Percentiles rank a stretch among this genome's conserved stretches.
Conservation (phyloP, 2,329 filamentous ascomycete genomes). For the Hypomyces rosellus region DNA sequence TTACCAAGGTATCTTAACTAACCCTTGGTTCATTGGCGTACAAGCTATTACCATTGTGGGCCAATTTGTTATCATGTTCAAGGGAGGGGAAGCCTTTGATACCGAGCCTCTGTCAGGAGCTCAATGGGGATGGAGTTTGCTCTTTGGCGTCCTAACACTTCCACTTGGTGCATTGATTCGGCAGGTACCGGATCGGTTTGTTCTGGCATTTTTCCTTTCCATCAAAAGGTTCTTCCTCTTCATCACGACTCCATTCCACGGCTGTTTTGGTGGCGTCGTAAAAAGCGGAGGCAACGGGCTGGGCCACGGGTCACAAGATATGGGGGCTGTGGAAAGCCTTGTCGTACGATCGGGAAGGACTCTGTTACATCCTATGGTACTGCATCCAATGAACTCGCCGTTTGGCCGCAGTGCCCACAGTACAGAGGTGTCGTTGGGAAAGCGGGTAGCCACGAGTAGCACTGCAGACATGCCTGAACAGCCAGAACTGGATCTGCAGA, state of each 20-base stretch:
- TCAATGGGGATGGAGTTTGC: conserved; percentile 65
- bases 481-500: conserved; percentile 24
- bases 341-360: background rate
- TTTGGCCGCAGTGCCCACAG: background rate
- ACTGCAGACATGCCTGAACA: conserved; percentile 4
- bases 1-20: conserved; percentile 68
- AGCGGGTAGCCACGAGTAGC: background rate
- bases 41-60: conserved; percentile 61
- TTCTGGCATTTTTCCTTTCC: conserved; percentile 22
- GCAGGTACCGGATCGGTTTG: conserved; percentile 32
- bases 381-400: background rate
- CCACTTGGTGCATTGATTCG: conserved; percentile 47
- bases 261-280: conserved; percentile 16
- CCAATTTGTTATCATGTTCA: conserved; percentile 65
- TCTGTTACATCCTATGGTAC: background rate
- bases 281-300: conserved; percentile 19
- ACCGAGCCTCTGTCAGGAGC: conserved; percentile 53
- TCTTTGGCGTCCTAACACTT: conserved; percentile 61
- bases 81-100: conserved; percentile 62
- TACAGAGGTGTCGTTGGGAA: background rate
- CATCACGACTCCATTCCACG: conserved; percentile 17
- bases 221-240: conserved; percentile 15
- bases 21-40: conserved; percentile 70
- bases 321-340: conserved; percentile 20
- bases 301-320: conserved; percentile 17